Evolutionary conservation across 192 early-diverging fungal species (phyloP).

Genomic region (Podila verticillata): DNA sequence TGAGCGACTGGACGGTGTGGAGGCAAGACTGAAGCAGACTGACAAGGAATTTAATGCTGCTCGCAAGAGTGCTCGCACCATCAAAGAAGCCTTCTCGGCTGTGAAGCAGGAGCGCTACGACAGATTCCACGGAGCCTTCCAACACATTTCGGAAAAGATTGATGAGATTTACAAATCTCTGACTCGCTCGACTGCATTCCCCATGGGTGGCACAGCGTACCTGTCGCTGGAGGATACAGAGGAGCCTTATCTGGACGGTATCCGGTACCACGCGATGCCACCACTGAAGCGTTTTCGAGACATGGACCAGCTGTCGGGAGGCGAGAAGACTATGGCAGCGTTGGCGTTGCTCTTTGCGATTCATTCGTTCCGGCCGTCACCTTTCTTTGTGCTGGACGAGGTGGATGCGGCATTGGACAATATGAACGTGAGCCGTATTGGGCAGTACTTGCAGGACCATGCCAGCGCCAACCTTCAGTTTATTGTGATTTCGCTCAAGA

Average conservation of each 20-base stretch:
- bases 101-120: slow-evolving; percentile 86
- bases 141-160: slow-evolving; percentile 91
- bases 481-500: slow-evolving; percentile 98
- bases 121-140: slow-evolving; percentile 84
- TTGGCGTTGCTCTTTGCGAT: slow-evolving; percentile 97
- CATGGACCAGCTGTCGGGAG: slow-evolving; percentile 98
- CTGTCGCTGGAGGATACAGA: slow-evolving; percentile 92
- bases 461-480: slow-evolving; percentile 84
- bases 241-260: slow-evolving; percentile 93
- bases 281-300: slow-evolving; percentile 99
- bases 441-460: slow-evolving; percentile 88
- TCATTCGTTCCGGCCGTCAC: slow-evolving; percentile 90
- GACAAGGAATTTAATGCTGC: slow-evolving; percentile 87
- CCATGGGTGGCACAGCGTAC: slow-evolving; percentile 95
- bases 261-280: slow-evolving; percentile 99
- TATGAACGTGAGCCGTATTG: slow-evolving; percentile 93
- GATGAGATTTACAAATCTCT: slow-evolving; percentile 97
- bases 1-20: slow-evolving; percentile 86
- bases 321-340: slow-evolving; percentile 98
- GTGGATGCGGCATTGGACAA: slow-evolving; percentile 99
- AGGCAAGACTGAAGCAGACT: slow-evolving; percentile 78
- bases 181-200: slow-evolving; percentile 86
- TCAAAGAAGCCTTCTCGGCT: slow-evolving; percentile 82
- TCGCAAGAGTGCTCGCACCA: slow-evolving; percentile 79
- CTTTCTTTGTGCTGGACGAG: slow-evolving; percentile 99